Evolutionary conservation across 495 filamentous ascomycete genomes (phyloP).

Genomic region (Hypoxylon fragiforme): DNA sequence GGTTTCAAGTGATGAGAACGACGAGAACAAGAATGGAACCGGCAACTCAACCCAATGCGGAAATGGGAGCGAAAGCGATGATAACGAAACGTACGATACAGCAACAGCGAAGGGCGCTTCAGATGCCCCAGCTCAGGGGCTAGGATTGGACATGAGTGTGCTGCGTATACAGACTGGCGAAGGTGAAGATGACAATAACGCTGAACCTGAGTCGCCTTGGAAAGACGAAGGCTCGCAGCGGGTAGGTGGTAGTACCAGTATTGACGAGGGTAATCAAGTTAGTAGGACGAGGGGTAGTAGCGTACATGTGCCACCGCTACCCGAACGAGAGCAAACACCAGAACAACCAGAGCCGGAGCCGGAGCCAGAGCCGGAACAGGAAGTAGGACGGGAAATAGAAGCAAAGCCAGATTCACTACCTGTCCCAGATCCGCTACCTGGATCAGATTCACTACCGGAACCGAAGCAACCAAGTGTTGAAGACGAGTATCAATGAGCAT

Average conservation of each 20-base stretch:
- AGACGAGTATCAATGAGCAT: background rate
- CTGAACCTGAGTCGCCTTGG: constrained; percentile 26
- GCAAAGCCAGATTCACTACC: background rate
- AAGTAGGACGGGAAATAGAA: background rate
- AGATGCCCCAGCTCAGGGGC: constrained; percentile 18
- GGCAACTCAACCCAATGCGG: background rate
- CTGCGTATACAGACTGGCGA: constrained; percentile 21
- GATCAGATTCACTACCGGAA: background rate
- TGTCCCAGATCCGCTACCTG: background rate
- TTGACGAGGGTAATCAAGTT: no score
- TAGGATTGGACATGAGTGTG: constrained; percentile 16
- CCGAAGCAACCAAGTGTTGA: background rate
- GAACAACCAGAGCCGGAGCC: no score
- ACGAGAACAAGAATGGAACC: background rate
- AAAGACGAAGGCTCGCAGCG: constrained; percentile 21
- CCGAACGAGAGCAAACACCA: no score
- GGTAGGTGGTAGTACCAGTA: background rate
- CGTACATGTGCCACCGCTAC: background rate
- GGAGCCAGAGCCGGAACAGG: no score
- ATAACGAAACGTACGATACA: constrained; percentile 24
- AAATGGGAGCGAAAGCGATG: constrained; percentile 18
- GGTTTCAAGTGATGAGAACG: constrained; percentile 25
- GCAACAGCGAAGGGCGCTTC: constrained; percentile 26
- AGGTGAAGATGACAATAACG: constrained; percentile 11
- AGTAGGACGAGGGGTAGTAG: constrained; percentile 2